These are phyloP conservation scores for Kwoniella heveanensis DNA, from an alignment of 768 basidiomycete genomes.

Conservation along the genomic window DNA sequence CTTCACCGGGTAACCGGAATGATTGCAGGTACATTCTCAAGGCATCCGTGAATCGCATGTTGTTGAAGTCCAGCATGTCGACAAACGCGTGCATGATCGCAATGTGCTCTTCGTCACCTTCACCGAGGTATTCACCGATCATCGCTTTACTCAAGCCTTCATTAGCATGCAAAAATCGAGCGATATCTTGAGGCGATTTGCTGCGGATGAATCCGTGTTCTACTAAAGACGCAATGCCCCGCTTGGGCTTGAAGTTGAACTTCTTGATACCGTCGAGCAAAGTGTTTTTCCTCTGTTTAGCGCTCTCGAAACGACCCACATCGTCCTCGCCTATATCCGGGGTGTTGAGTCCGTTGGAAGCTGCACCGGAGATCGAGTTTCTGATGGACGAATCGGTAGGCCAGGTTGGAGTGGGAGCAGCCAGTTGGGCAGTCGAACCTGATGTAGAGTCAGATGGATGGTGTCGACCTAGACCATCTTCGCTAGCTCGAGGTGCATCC, in stretches of 20 bases:
- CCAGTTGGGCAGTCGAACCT: constrained; percentile 35
- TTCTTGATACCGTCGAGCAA: constrained; percentile 92
- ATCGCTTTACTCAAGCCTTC: constrained; percentile 93
- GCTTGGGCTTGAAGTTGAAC: constrained; percentile 98
- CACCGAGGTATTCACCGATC: constrained; percentile 97
- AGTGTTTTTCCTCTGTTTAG: constrained; percentile 94
- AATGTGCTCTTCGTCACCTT: constrained; percentile 86
- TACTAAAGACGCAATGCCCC: constrained; percentile 82
- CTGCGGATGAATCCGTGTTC: constrained; percentile 83
- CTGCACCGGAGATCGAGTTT: constrained; percentile 21
- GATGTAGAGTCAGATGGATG: constrained; percentile 21
- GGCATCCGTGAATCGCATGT: constrained; percentile 81
- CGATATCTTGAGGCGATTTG: constrained; percentile 73
- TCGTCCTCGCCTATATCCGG: constrained; percentile 79
- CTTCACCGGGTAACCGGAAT: constrained; percentile 94
- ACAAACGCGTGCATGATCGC: constrained; percentile 98
- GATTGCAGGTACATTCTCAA: constrained; percentile 86
- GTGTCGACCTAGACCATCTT: constrained; percentile 33
- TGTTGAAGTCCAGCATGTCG: constrained; percentile 83
- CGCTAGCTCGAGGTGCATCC: constrained; percentile 31
- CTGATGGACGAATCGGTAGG: constrained; percentile 24
- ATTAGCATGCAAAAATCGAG: constrained; percentile 77
- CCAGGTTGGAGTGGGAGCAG: constrained; percentile 41
- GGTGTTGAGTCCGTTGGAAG: constrained; percentile 58
- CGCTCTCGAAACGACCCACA: constrained; percentile 87